A percentile compares a stretch with the other conserved stretches of the same genome.
Conservation (phyloP, 2,329 filamentous ascomycete genomes). For the Cordyceps javanica region DNA sequence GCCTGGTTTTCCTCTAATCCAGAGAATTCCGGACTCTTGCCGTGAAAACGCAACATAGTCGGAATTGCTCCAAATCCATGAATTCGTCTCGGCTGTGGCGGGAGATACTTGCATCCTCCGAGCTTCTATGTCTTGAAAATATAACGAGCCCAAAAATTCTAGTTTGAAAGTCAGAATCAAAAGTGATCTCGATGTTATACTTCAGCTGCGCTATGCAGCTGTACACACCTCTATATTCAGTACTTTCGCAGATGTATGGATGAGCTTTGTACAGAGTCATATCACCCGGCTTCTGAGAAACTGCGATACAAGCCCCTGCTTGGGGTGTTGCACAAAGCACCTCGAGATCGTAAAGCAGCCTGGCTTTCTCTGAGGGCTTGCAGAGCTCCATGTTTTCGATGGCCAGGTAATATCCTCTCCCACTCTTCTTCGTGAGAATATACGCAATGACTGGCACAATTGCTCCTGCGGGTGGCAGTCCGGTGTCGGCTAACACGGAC, state of each 20-base stretch:
- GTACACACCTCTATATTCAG: neutral
- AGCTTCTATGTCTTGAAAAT: neutral
- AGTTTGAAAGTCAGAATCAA: neutral
- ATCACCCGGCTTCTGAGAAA: neutral
- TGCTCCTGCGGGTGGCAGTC: neutral
- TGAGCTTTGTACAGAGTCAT: neutral
- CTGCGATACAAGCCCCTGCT: neutral
- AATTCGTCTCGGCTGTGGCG: neutral
- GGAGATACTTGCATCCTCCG: neutral
- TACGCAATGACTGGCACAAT: too few relatives aligned
- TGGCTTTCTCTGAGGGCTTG: too few relatives aligned
- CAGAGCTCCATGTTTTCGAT: too few relatives aligned
- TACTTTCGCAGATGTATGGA: neutral
- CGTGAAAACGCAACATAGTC: neutral
- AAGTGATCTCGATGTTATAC: too few relatives aligned
- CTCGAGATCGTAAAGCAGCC: too few relatives aligned
- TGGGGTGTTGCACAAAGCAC: neutral
- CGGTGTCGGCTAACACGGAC: neutral
- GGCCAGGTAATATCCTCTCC: too few relatives aligned
- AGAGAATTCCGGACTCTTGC: neutral
- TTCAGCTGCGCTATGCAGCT: neutral
- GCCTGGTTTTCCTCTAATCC: constrained; percentile 12
- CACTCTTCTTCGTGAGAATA: too few relatives aligned
- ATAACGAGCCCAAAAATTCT: neutral
- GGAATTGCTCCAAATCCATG: neutral